Evolutionary conservation across 1,139 yeast genomes (phyloP).

Genomic region (Blastobotrys capitulatus): DNA sequence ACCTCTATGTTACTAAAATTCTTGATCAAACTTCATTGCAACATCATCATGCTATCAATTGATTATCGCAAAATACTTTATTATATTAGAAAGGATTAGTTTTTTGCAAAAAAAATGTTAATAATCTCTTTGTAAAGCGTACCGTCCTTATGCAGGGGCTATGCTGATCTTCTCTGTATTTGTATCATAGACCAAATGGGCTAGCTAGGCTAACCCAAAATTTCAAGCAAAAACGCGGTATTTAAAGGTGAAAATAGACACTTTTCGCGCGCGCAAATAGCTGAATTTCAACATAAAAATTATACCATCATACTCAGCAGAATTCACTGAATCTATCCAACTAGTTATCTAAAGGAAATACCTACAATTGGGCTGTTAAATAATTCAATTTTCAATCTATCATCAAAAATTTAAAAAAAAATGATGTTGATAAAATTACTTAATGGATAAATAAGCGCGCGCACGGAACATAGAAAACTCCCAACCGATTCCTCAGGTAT

Average conservation of each 20-base stretch:
- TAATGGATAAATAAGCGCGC: too few species aligned
- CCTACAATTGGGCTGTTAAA: not conserved
- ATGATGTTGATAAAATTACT: not conserved
- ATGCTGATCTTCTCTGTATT: constrained; percentile 95
- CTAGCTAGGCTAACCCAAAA: not conserved
- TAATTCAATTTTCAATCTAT: not conserved
- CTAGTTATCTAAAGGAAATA: not conserved
- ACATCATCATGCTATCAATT: too few species aligned
- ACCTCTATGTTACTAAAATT: too few species aligned
- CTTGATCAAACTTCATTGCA: too few species aligned
- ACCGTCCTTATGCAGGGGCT: constrained; percentile 99
- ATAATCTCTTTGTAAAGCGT: constrained; percentile 94
- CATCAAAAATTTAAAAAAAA: too few species aligned
- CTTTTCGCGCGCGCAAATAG: too few species aligned
- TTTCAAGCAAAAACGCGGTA: not conserved
- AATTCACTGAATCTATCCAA: not conserved
- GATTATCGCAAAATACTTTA: too few species aligned
- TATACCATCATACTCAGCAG: not conserved
- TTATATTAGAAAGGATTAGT: too few species aligned
- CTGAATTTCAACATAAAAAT: not conserved
- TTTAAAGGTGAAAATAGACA: constrained; percentile 4
- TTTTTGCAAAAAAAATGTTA: constrained; percentile 72
- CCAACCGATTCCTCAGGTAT: too few species aligned
- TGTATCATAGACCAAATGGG: constrained; percentile 11
- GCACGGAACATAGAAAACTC: too few species aligned